Percentiles rank a stretch among this genome's conserved stretches.
Evolutionary conservation across 192 early-diverging fungal species (phyloP).

Genomic region (Dissophora globulifera): DNA sequence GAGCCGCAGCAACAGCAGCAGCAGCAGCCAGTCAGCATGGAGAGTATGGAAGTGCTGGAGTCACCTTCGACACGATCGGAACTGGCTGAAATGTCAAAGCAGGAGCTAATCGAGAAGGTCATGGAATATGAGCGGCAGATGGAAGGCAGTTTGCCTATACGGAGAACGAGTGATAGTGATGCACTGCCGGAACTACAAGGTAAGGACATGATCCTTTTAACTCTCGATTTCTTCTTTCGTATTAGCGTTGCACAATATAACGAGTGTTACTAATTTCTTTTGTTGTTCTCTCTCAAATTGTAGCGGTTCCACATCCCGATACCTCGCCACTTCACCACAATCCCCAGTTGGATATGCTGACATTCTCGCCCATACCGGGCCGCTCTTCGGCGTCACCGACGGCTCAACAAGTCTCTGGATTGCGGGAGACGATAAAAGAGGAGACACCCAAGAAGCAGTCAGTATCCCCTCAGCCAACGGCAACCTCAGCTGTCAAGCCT

Average conservation of each 20-base stretch:
- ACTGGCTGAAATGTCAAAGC: constrained; percentile 35
- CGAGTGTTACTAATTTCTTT: too few relatives aligned
- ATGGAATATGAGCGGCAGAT: constrained; percentile 54
- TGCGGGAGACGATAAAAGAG: neutral
- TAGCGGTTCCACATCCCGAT: constrained; percentile 2
- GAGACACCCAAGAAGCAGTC: neutral
- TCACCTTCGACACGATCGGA: constrained; percentile 32
- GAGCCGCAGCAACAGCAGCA: too few relatives aligned
- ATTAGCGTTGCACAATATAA: too few relatives aligned
- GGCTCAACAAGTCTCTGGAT: neutral
- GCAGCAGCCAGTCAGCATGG: constrained; percentile 9
- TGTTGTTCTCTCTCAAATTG: too few relatives aligned
- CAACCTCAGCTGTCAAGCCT: neutral
- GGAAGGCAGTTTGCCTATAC: constrained; percentile 14
- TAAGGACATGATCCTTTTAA: too few relatives aligned
- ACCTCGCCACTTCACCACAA: constrained; percentile 15
- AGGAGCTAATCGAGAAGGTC: constrained; percentile 47
- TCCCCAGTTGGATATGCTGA: constrained; percentile 8
- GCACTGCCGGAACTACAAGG: constrained; percentile 2
- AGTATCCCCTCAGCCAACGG: constrained; percentile 9
- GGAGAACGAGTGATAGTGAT: constrained; percentile 13
- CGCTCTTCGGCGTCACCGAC: constrained; percentile 7
- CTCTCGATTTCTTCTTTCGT: too few relatives aligned
- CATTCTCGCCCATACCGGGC: constrained; percentile 30
- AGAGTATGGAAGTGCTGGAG: constrained; percentile 33